Base-by-base conservation (phyloP, 2,329 filamentous ascomycete species). In the Ophiognomonia clavigignenti-juglandacearum region DNA sequence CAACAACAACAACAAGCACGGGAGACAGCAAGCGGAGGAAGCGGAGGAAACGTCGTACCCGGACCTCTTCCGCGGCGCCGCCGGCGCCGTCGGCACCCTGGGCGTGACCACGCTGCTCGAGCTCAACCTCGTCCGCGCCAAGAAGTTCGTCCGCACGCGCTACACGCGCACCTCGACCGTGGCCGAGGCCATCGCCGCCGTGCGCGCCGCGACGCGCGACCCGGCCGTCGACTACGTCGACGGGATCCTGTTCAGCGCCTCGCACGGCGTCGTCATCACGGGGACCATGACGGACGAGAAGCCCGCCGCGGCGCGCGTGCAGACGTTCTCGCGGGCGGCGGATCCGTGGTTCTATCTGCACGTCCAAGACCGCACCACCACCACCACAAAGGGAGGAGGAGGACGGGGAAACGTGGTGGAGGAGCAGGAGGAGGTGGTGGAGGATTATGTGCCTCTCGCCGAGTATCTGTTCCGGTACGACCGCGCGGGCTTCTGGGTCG, bases 291-390 rank as follows among this genome's bases (percentile, higher is more conserved):
- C 76, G 1, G 71, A 87, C 55, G 69, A 75, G 6, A 64, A 69
- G 20, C 72, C 72, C 4, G 53, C 58, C 3, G 60, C 55, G 14
- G 55, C 53, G 22, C 56, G 40, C 50, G 64, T 51, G 67, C 82
- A 81, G 72, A 71, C 74, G 6, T 77, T 81, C 39, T 76, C 70
- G 57, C 67, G 74, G 24, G 71, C 82, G 4, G 70, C 71, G 55
- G 85, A 91, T 58, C 83, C 85, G 2, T 90, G 86, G 86, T 88
- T 82, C 64, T 90, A 88, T 60, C 70, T 90, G 50, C 85, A 89
- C 59, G 85, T 78, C 16, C 67, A 77, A 56, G 68, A 77, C 32
- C 61, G 61, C 50, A 75, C 67, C 24, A 10, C 24, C 32, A 61
- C 61, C 50, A 75, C 67, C 24, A 10, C 24, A 10, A 10, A 26